Evolutionary conservation across 2,329 filamentous ascomycete species (phyloP).

Genomic region (Kalmusia sp.): DNA sequence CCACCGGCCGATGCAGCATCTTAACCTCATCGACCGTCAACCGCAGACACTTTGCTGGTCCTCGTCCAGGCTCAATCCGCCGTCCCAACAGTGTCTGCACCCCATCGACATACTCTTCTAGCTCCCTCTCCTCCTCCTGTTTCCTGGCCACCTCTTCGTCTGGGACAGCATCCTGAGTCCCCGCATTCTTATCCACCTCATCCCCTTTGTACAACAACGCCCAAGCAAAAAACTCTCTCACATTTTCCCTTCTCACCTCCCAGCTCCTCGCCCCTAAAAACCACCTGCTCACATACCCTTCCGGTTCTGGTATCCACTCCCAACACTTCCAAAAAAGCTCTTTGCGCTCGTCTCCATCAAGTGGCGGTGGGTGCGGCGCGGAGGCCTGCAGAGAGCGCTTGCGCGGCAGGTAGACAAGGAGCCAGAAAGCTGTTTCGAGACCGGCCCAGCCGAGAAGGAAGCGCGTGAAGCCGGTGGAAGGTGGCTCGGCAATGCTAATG

Average conservation of each 20-base stretch:
- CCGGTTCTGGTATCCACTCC: slow-evolving; percentile 61
- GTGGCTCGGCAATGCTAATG: slow-evolving; percentile 43
- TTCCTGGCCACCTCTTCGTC: slow-evolving; percentile 9
- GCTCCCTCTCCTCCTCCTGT: slow-evolving; percentile 53
- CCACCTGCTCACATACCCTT: slow-evolving; percentile 68
- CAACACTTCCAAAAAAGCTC: slow-evolving; percentile 65
- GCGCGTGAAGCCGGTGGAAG: slow-evolving; percentile 31
- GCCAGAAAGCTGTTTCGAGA: slow-evolving; percentile 63
- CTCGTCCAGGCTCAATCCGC: slow-evolving; percentile 61
- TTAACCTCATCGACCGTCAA: slow-evolving; percentile 70
- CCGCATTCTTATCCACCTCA: slow-evolving; percentile 35
- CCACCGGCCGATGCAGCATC: slow-evolving; percentile 66
- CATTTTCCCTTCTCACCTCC: slow-evolving; percentile 71
- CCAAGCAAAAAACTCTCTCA: slow-evolving; percentile 72
- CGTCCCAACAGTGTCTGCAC: slow-evolving; percentile 62
- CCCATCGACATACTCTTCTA: slow-evolving; percentile 62
- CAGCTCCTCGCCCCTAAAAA: slow-evolving; percentile 65
- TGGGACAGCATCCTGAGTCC: slow-evolving; percentile 19
- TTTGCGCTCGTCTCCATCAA: slow-evolving; percentile 57
- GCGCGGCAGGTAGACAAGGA: slow-evolving; percentile 61
- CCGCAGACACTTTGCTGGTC: slow-evolving; percentile 64
- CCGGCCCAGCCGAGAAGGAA: slow-evolving; percentile 54
- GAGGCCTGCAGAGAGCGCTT: slow-evolving; percentile 59
- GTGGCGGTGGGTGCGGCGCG: slow-evolving; percentile 57
- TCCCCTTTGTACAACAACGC: slow-evolving; percentile 66